phyloP scores from a whole-genome alignment of 768 basidiomycete genomes.

The Pisolithus marmoratus region DNA sequence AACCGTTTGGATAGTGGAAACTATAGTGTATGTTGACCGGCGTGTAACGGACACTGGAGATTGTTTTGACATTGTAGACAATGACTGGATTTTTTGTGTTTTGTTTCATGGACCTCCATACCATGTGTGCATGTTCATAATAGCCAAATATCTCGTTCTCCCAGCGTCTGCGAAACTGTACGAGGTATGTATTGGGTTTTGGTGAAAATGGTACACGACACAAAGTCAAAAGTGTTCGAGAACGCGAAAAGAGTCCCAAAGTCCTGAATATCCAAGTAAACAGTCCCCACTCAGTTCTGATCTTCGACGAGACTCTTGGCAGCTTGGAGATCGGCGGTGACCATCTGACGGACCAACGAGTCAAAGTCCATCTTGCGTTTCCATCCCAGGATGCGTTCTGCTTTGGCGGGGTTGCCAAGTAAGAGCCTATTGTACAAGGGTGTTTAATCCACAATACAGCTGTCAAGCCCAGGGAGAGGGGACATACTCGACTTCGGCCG shows the following conservation, averaged over 20 bases:
- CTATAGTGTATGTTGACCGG: too few species aligned
- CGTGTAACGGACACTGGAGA: constrained; percentile 17
- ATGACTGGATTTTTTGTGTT: too few species aligned
- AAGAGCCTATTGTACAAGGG: constrained; percentile 49
- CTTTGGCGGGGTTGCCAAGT: constrained; percentile 85
- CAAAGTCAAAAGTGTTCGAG: background rate
- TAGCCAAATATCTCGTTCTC: too few species aligned
- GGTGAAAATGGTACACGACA: background rate
- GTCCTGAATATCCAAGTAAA: background rate
- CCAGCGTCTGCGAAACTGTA: too few species aligned
- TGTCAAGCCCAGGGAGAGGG: background rate
- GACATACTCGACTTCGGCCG: constrained; percentile 89
- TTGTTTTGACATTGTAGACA: background rate
- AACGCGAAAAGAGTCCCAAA: background rate
- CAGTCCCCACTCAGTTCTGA: constrained; percentile 50
- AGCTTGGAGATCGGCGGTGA: constrained; percentile 71
- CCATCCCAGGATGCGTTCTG: constrained; percentile 86
- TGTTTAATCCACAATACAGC: background rate
- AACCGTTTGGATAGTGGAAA: too few species aligned
- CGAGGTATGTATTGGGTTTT: too few species aligned
- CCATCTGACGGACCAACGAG: constrained; percentile 88
- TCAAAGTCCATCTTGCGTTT: constrained; percentile 83
- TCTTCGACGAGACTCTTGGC: constrained; percentile 73
- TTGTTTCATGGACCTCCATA: too few species aligned
- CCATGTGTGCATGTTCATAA: too few species aligned